Percentiles rank a stretch among this genome's conserved stretches.
Evolutionary conservation across 768 basidiomycete species (phyloP).

Genomic region (Suillus bovinus): DNA sequence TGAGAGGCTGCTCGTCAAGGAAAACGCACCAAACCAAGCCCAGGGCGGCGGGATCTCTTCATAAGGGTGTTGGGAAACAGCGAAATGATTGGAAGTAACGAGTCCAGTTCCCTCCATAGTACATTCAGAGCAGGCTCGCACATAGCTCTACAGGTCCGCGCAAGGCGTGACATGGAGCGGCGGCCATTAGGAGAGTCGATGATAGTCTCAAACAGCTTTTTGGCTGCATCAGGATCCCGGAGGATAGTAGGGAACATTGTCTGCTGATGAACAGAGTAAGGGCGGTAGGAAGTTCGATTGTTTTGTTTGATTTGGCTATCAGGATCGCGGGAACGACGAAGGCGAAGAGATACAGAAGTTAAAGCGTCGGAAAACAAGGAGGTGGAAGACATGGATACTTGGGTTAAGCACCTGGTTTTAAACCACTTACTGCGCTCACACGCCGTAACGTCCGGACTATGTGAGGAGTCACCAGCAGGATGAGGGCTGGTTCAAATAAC

Average conservation of each 20-base stretch:
- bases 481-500: slow-evolving; percentile 29
- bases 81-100: slow-evolving; percentile 67
- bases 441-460: slow-evolving; percentile 38
- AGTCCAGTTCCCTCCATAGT: slow-evolving; percentile 80
- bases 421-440: slow-evolving; percentile 41
- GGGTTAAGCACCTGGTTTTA: slow-evolving; percentile 37
- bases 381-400: slow-evolving; percentile 36
- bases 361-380: slow-evolving; percentile 40
- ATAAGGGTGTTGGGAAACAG: slow-evolving; percentile 68
- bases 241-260: slow-evolving; percentile 57
- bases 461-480: slow-evolving; percentile 32
- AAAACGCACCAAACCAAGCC: slow-evolving; percentile 69
- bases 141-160: slow-evolving; percentile 74
- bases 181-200: slow-evolving; percentile 62
- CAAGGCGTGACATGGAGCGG: slow-evolving; percentile 66
- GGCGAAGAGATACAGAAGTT: slow-evolving; percentile 34
- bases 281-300: slow-evolving; percentile 35
- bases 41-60: slow-evolving; percentile 71
- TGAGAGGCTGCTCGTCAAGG: slow-evolving; percentile 9
- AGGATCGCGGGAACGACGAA: slow-evolving; percentile 33
- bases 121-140: slow-evolving; percentile 70
- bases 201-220: slow-evolving; percentile 50
- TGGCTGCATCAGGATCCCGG: slow-evolving; percentile 60
- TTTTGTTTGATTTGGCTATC: slow-evolving; percentile 28
- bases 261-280: slow-evolving; percentile 49